Evolutionary conservation across 108 stramenopile species (phyloP).

Genomic region (Nitzschia putrida): DNA sequence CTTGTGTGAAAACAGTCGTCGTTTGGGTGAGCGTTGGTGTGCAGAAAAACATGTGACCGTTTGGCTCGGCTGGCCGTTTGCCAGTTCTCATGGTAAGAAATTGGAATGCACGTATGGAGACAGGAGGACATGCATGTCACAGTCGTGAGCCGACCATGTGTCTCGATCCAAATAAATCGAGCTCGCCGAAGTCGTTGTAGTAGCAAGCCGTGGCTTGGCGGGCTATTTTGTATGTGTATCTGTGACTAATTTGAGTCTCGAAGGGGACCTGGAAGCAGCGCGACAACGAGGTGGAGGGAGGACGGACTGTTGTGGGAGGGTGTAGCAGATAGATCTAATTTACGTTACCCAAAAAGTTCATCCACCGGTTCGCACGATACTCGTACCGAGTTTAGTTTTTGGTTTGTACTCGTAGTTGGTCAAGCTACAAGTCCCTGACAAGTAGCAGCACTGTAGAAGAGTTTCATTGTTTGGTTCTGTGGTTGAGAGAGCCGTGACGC

Average conservation of each 20-base stretch:
- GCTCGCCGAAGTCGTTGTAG: slow-evolving; percentile 2
- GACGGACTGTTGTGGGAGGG: too few species aligned
- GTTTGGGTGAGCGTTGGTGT: not conserved
- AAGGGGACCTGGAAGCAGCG: not conserved
- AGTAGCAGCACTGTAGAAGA: not conserved
- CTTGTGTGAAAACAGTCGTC: not conserved
- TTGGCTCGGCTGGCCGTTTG: slow-evolving; percentile 21
- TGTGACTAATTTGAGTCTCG: not conserved
- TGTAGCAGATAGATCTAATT: too few species aligned
- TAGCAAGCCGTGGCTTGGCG: not conserved
- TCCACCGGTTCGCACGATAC: too few species aligned
- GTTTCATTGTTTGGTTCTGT: not conserved
- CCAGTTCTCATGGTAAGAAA: not conserved
- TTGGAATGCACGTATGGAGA: not conserved
- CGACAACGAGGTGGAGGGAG: too few species aligned
- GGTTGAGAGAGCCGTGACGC: not conserved
- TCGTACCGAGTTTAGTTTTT: too few species aligned
- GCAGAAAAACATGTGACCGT: slow-evolving; percentile 16
- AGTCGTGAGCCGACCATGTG: too few species aligned
- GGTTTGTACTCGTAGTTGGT: too few species aligned
- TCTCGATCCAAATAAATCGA: not conserved
- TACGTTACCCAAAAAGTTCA: too few species aligned
- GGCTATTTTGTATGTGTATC: not conserved
- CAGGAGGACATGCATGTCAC: not conserved
- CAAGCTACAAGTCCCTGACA: not conserved